Evolutionary conservation across 768 basidiomycete species (phyloP), one percentile per base, ranked within the genome.

Genomic region (Lentinula aciculospora): DNA sequence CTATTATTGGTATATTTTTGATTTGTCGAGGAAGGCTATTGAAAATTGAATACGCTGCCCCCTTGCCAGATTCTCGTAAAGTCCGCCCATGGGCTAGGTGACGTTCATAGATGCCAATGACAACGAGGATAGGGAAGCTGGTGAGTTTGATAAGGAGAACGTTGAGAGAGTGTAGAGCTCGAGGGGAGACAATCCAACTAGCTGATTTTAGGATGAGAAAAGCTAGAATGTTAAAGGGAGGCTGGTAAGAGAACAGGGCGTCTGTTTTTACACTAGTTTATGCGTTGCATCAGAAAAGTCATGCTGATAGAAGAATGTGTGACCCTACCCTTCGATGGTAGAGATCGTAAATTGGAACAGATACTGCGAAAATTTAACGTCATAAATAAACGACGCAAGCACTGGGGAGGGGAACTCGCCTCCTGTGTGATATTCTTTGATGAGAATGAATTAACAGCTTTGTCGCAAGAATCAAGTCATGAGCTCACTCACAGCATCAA

Each of bases 221-320:
- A 1, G 94, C 94, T 19, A 90, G 72, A 19, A 92, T 73, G 64
- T 92, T 93, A 79, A 93, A 92, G 1, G 94, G 94, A 1, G 91
- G 92, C 62, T 94, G 90, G 65, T 97, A 96, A 47, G 88, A 92
- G 74, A 95, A 92, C 17, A 97, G 75, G 1, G 90, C 90, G 67
- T 95, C 92, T 2, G 88, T 86, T 67, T 94, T 94, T 66, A 94
- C 89, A 23, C 92, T 91, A 39, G 53, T 39, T 53, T 21, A 15
- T 17, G 27, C 45, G 28, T 42, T 25, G 55, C n/a, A 62, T 62
- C 42, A 47, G 61, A 21, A 28, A 59, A 36, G 54, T 45, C 2
- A 25, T 32, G 5, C 8, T 19, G 40, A n/a, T 34, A 19, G 3
- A 44, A 23, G 42, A 39, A 10, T n/a, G 45, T 19, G 28, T 19